phyloP scores from a whole-genome alignment of 78 protist species.

The Guillardia theta region DNA sequence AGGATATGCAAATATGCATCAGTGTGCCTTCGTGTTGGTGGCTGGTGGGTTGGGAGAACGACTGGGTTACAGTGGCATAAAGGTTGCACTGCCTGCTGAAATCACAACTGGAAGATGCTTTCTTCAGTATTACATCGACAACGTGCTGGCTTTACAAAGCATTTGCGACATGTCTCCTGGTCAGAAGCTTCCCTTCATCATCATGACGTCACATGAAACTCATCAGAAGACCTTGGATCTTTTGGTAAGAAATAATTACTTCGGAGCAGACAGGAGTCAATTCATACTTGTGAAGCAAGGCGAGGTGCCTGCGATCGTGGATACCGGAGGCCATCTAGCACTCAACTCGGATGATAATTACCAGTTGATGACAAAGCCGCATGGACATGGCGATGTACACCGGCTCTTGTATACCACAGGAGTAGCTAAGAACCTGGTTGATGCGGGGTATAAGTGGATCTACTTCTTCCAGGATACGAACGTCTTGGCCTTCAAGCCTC shows the following conservation, averaged over 20 bases:
- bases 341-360: not conserved
- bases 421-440: not conserved
- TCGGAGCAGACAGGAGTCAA: not conserved
- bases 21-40: not conserved
- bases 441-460: not conserved
- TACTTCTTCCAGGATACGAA: slow-evolving; percentile 17
- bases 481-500: not conserved
- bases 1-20: not conserved
- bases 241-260: not conserved
- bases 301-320: not conserved
- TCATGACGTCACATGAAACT: not conserved
- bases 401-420: not conserved
- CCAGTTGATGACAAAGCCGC: not conserved
- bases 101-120: not conserved
- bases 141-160: not conserved
- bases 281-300: not conserved
- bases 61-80: not conserved
- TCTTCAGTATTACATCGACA: not conserved
- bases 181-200: not conserved
- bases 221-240: not conserved
- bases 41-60: slow-evolving; percentile 8
- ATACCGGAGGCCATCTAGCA: too few species aligned
- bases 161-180: not conserved
- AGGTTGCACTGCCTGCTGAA: not conserved
- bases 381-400: not conserved